phyloP scores from a whole-genome alignment of 2,329 filamentous ascomycete species.

The Fusarium virguliforme region DNA sequence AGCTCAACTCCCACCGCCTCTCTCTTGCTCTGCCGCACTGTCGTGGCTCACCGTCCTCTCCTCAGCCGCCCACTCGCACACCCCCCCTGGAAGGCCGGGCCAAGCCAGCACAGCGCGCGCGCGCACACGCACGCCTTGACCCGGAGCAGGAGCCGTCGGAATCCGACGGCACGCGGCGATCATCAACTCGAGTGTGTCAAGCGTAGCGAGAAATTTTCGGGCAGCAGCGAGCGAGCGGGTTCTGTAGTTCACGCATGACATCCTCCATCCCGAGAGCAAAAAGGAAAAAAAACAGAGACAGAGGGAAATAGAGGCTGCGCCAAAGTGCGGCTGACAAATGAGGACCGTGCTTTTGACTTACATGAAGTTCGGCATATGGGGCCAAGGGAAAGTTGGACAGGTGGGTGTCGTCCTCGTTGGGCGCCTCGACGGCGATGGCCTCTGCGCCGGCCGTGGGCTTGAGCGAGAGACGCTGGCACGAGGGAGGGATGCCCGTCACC shows the following conservation, averaged over 20 bases:
- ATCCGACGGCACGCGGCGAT: slow-evolving; percentile 18
- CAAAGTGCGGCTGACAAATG: slow-evolving; percentile 36
- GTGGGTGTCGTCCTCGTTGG: slow-evolving; percentile 79
- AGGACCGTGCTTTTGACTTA: slow-evolving; percentile 66
- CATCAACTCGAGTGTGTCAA: slow-evolving; percentile 3
- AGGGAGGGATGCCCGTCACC: slow-evolving; percentile 91
- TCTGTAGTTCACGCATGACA: slow-evolving; percentile 26
- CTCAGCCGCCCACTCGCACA: slow-evolving; percentile 22
- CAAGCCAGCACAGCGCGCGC: slow-evolving; percentile 31
- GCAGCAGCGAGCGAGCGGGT: background rate
- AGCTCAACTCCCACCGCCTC: slow-evolving; percentile 42
- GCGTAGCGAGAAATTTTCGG: slow-evolving; percentile 30
- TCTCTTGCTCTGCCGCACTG: slow-evolving; percentile 30
- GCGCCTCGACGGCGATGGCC: slow-evolving; percentile 76
- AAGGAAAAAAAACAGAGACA: slow-evolving; percentile 18
- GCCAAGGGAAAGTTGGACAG: slow-evolving; percentile 77
- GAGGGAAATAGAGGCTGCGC: background rate
- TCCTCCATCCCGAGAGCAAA: slow-evolving; percentile 13
- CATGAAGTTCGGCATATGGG: slow-evolving; percentile 84
- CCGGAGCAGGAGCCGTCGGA: slow-evolving; percentile 28
- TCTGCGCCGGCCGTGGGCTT: slow-evolving; percentile 71
- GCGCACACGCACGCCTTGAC: background rate
- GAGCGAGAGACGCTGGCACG: slow-evolving; percentile 82
- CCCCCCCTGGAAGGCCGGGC: slow-evolving; percentile 16
- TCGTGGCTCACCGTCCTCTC: slow-evolving; percentile 28